A percentile compares a stretch with the other conserved stretches of the same genome.
phyloP scores from a whole-genome alignment of 2,329 filamentous ascomycete species.

The Sporothrix protearum region DNA sequence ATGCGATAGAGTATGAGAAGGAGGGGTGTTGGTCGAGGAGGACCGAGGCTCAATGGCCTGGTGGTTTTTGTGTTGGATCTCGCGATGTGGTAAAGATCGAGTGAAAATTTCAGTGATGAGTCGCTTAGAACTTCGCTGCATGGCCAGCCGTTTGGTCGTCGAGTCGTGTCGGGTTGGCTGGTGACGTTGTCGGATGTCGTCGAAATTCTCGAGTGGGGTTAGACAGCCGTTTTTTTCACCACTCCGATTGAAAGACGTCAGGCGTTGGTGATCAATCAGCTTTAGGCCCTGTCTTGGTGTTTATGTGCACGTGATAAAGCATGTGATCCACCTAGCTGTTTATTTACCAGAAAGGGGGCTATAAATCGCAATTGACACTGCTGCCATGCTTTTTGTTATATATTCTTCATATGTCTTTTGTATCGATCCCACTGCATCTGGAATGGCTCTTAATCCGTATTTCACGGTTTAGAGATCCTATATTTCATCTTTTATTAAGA shows the following conservation, averaged over 20 bases:
- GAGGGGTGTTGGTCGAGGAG: neutral
- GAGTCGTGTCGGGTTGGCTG: neutral
- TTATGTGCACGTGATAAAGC: neutral
- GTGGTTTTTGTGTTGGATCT: neutral
- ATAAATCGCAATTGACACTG: neutral
- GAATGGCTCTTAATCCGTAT: no score
- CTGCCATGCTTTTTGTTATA: neutral
- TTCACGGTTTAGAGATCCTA: no score
- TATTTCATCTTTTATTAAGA: no score
- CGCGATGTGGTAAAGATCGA: neutral
- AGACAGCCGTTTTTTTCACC: neutral
- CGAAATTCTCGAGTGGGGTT: slow-evolving; percentile 8
- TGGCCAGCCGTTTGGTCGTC: neutral
- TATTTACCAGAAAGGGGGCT: slow-evolving; percentile 2
- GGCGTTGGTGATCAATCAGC: neutral
- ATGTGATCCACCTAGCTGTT: neutral
- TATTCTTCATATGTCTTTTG: neutral
- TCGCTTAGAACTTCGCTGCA: neutral
- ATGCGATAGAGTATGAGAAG: neutral
- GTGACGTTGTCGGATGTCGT: neutral
- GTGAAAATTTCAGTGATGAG: neutral
- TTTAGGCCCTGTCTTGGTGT: neutral
- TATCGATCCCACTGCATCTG: no score
- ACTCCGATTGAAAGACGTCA: neutral
- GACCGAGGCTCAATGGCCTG: neutral